Base-by-base conservation (phyloP, 441 rosid genomes). In the Melastoma candidum region DNA sequence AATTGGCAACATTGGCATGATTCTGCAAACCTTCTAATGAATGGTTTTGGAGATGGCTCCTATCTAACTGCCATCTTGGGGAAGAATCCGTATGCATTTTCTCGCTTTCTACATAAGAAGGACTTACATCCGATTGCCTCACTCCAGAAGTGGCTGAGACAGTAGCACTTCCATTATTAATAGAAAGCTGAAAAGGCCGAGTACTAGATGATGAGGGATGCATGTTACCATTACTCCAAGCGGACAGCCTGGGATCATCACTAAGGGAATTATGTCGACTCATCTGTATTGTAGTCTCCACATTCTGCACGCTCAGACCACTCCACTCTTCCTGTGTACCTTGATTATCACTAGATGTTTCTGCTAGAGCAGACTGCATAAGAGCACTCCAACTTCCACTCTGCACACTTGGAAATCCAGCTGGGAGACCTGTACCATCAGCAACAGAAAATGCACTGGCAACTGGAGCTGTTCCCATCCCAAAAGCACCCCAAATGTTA, bases 301-400 rank as follows among this genome's bases (percentile, higher is more conserved):
- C 70, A 63, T 73, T 80, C 70, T 73, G 85, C 60, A 70, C 63
- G 27, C 78, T 71, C 69, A 80, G 68, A 64, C 86, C 81, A 64
- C 81, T 77, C 74, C 77, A 77, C 74, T 75, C 83, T 65, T 80
- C 86, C 58, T 74, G 82, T 47, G 71, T 45, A 51, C 71, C 77
- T 58, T 76, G 73, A 41, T 77, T 78, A 56, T 79, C 74, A 65
- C 81, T 81, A 51, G 87, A 81, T 44, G 81, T 75, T 70, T 81
- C 87, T 51, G 77, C 83, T 12, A 81, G 73, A 46, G 83, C 83
- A 53, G 83, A 69, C 61, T 81, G 87, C 83, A 81, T 77, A 22
- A 81, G 81, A 53, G 87, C 83, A 66, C 87, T 81, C 87, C 87
- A 81, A 69, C 87, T 81, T 50, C 87, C 87, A 76, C 83, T 78